Percentiles rank a stretch among this genome's conserved stretches.
Conservation (phyloP, 2,329 filamentous ascomycete genomes). For the Fusarium sulawesiense region DNA sequence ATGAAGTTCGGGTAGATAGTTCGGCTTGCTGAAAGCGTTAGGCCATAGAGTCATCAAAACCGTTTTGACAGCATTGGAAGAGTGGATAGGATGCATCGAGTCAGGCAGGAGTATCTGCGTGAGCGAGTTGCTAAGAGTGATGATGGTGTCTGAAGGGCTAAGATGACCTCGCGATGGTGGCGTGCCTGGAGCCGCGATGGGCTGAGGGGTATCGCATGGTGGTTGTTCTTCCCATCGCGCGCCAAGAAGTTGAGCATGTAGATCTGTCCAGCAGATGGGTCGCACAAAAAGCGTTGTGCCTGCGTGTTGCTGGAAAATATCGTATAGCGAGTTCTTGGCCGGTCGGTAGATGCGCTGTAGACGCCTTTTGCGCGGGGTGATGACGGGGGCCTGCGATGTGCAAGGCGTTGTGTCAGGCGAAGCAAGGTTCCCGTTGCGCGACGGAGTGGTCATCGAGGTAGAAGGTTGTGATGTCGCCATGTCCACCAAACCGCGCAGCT, state of each 20-base stretch:
- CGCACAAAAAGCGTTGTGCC: slow-evolving; percentile 62
- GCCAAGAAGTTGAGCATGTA: slow-evolving; percentile 61
- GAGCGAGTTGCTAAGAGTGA: slow-evolving; percentile 57
- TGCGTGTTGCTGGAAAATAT: slow-evolving; percentile 62
- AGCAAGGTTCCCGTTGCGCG: slow-evolving; percentile 12
- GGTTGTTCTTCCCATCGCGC: slow-evolving; percentile 59
- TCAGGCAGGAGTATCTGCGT: slow-evolving; percentile 56
- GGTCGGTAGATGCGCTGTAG: slow-evolving; percentile 54
- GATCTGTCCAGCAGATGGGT: slow-evolving; percentile 67
- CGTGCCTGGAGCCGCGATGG: slow-evolving; percentile 48
- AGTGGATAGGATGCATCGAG: slow-evolving; percentile 50
- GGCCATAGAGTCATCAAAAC: slow-evolving; percentile 61
- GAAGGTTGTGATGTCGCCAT: slow-evolving; percentile 42
- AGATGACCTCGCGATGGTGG: slow-evolving; percentile 53
- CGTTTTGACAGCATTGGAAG: slow-evolving; percentile 56
- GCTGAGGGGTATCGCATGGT: slow-evolving; percentile 56
- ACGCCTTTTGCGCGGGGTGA: slow-evolving; percentile 41
- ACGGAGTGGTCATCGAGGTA: slow-evolving; percentile 16
- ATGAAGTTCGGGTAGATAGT: slow-evolving; percentile 56
- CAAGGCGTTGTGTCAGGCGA: slow-evolving; percentile 41
- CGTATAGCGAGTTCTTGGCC: slow-evolving; percentile 62
- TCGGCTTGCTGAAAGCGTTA: slow-evolving; percentile 46
- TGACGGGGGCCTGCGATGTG: slow-evolving; percentile 42
- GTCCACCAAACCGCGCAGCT: slow-evolving; percentile 48
- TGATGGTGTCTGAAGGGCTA: slow-evolving; percentile 57